Base-by-base conservation (phyloP, 345 rosid species). In the Euclidium syriacum region DNA sequence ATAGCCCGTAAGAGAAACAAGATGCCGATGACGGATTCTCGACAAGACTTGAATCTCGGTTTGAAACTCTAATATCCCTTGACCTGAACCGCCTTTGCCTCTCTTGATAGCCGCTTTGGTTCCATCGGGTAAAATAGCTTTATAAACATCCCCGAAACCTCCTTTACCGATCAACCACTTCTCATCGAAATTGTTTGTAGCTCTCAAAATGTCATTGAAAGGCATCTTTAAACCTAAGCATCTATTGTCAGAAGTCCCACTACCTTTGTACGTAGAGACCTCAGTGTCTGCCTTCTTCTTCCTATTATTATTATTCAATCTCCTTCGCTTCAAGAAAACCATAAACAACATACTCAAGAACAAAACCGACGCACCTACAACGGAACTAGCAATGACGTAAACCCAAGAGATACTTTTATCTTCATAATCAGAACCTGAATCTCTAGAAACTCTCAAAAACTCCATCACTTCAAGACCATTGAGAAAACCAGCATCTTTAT, bases 381-480 rank as follows among this genome's bases (percentile, higher is more conserved):
- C 10, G 73, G 79, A 5, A 72, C 43, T 19, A 64, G 49, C 12
- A 64, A 83, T 58, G 77, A 44, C 32, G 25, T 75, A 22, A 84
- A 75, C 27, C 82, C 81, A 15, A 74, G 80, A 17, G 4, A 5
- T 17, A 78, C 27, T 19, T 77, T 62, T 74, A 67, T 11, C 18
- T 46, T 32, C 50, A 63, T 4, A 75, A 67, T 4, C 80, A 74
- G 46, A 75, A 78, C 67, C 77, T n/a, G n/a, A n/a, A n/a, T n/a
- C n/a, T n/a, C n/a, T n/a, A 6, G 41, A 6, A 41, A 77, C 68
- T 72, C 83, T 80, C 63, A 83, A 53, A 10, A 82, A 78, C 80
- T 83, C 84, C n/a, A 84, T 73, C 15, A 86, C 52, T 75, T 86
- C 90, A 12, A 80, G 25, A 35, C 90, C 90, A 24, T 83, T 83